Base-by-base conservation (phyloP, 2,329 filamentous ascomycete species). In the Pseudogymnoascus sp. region DNA sequence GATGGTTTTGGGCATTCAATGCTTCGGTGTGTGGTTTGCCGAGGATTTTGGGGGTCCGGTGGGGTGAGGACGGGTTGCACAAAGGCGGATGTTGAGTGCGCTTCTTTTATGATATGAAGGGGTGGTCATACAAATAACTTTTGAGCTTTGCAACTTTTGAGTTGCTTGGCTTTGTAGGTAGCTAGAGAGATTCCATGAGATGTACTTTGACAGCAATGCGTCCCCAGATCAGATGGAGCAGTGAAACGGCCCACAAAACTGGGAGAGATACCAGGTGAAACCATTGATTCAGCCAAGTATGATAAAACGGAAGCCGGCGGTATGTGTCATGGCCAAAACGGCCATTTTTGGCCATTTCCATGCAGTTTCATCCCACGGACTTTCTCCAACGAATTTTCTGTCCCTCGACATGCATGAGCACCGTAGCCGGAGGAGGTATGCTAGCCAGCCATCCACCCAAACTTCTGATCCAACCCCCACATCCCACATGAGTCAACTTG, bases 31-130 rank as follows among this genome's bases (percentile, higher is more conserved):
- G 64, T 33, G 70, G 68, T 10, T 70, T 70, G 41, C 66, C 64
- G 6, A 73, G 74, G 59, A 79, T 80, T 73, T n/a, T n/a, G n/a
- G n/a, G n/a, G n/a, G n/a, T n/a, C n/a, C n/a, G n/a, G n/a, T 75
- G 74, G 58, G 68, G 68, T 13, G 74, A 74, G 67, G 23, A 26
- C 7, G 72, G 70, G 61, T 74, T 74, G 62, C 71, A 71, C 59
- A 65, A 64, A 60, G 60, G 61, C n/a, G 18, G 60, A 55, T 62
- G 63, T 34, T 30, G 26, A 26, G 45, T 52, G 45, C 45, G 15
- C 9, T 15, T 52, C 30, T 26, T 52, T 64, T 64, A 64, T 48
- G 64, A 52, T 52, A 52, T 52, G 45, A 15, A 19, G 45, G 45
- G 45, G 45, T 52, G n/a, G 15, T 19, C 15, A 30, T 10, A 52